Conservation (phyloP, 371 early-diverging fungal species). For the Smittium culicis region DNA sequence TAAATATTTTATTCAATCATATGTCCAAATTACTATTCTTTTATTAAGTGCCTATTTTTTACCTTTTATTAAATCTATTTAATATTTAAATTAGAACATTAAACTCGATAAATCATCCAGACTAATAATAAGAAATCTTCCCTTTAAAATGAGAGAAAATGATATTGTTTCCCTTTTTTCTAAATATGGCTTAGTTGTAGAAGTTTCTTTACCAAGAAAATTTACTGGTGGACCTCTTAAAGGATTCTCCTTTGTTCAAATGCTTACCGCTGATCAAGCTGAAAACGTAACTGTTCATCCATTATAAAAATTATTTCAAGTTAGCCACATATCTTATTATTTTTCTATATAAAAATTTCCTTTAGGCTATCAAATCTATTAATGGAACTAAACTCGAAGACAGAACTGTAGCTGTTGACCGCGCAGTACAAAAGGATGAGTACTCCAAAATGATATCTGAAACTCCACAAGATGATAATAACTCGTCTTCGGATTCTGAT, state of each 20-base stretch:
- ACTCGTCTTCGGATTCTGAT: neutral
- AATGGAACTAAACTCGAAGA: conserved; percentile 57
- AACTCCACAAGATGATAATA: conserved; percentile 21
- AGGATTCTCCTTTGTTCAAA: conserved; percentile 85
- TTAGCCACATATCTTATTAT: neutral
- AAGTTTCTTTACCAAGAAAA: conserved; percentile 59
- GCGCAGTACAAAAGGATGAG: conserved; percentile 62
- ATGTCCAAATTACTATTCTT: no score
- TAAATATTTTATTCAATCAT: neutral
- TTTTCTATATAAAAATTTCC: neutral
- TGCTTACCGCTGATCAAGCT: conserved; percentile 46
- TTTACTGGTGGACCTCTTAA: conserved; percentile 48
- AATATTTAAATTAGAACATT: conserved; percentile 1
- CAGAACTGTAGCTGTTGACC: conserved; percentile 68
- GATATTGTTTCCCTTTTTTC: conserved; percentile 42
- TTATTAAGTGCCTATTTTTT: neutral
- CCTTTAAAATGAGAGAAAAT: conserved; percentile 58
- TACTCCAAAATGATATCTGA: conserved; percentile 45
- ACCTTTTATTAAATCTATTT: neutral
- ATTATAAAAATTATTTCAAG: no score
- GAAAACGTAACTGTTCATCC: conserved; percentile 39
- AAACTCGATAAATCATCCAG: conserved; percentile 40
- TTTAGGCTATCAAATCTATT: conserved; percentile 41
- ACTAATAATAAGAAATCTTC: conserved; percentile 79
- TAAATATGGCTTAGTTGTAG: conserved; percentile 44